Conservation (phyloP, 2,329 filamentous ascomycete genomes). For the Ophiocordyceps unilateralis region DNA sequence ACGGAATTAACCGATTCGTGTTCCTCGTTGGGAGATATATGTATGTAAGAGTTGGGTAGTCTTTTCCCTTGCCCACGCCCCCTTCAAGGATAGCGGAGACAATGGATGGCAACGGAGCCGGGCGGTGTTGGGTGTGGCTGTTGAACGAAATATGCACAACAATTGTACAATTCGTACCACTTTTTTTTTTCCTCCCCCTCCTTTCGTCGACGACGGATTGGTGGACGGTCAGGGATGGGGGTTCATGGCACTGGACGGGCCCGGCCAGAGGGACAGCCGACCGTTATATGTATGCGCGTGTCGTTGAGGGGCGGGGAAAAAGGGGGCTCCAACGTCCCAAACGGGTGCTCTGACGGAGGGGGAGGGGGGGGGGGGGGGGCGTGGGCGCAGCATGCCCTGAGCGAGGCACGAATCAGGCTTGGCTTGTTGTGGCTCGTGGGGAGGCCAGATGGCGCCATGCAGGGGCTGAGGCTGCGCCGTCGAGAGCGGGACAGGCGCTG, state of each 20-base stretch:
- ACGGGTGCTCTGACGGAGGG: neutral
- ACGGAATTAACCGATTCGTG: neutral
- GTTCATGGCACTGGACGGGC: neutral
- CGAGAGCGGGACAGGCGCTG: no score
- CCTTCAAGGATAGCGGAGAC: no score
- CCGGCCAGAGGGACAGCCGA: neutral
- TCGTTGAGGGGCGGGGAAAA: neutral
- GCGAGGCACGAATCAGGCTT: conserved; percentile 1
- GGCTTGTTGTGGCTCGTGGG: neutral
- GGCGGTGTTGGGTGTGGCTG: no score
- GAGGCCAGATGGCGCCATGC: neutral
- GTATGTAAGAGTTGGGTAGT: no score
- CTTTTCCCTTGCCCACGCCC: no score
- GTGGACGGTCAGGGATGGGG: neutral
- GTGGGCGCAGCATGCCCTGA: neutral
- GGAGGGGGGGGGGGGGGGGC: neutral
- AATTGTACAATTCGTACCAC: neutral
- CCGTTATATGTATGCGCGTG: neutral
- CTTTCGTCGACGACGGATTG: neutral
- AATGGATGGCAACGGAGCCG: no score
- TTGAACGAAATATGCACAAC: neutral
- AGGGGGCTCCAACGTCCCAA: neutral
- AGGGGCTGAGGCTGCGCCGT: neutral
- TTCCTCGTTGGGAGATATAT: no score
- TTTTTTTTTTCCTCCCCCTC: neutral